Conservation (phyloP, 768 basidiomycete species). For the Lactarius psammicola region DNA sequence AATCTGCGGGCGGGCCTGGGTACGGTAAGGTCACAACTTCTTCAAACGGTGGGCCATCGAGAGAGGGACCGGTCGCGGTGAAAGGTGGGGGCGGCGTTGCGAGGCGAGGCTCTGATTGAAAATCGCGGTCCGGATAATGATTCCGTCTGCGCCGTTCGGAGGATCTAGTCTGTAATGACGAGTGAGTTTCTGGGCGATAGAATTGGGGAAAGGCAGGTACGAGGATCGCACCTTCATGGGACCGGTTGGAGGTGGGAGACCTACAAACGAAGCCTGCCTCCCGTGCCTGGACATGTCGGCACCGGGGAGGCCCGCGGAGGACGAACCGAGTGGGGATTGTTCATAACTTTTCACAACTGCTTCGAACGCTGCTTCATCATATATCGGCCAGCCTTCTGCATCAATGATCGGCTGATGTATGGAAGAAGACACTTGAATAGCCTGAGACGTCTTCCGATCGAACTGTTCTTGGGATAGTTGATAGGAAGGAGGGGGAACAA, state of each 20-base stretch:
- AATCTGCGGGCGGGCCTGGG: slow-evolving; percentile 28
- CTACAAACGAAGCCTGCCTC: not conserved
- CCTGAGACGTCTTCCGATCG: slow-evolving; percentile 20
- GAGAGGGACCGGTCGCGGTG: slow-evolving; percentile 37
- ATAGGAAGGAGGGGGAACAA: slow-evolving; percentile 26
- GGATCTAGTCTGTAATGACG: not conserved
- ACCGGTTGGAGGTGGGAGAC: slow-evolving; percentile 1
- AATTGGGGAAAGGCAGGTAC: not conserved
- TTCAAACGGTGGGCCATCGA: slow-evolving; percentile 42
- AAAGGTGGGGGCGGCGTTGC: slow-evolving; percentile 43
- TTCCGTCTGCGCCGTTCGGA: slow-evolving; percentile 6
- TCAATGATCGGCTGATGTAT: not conserved
- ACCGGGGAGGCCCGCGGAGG: slow-evolving; percentile 10
- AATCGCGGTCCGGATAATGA: not conserved
- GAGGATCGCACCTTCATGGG: slow-evolving; percentile 15
- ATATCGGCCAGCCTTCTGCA: slow-evolving; percentile 23
- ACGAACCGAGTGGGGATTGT: slow-evolving; percentile 7
- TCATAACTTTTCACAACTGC: slow-evolving; percentile 13
- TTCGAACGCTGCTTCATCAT: slow-evolving; percentile 23
- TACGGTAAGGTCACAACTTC: slow-evolving; percentile 32
- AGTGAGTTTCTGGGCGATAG: not conserved
- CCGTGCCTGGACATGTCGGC: not conserved
- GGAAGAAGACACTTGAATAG: slow-evolving; percentile 12
- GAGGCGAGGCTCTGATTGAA: slow-evolving; percentile 9
- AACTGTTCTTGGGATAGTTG: slow-evolving; percentile 22